phyloP scores from a whole-genome alignment of 768 basidiomycete species.

The Agaricus sinodeliciosus region DNA sequence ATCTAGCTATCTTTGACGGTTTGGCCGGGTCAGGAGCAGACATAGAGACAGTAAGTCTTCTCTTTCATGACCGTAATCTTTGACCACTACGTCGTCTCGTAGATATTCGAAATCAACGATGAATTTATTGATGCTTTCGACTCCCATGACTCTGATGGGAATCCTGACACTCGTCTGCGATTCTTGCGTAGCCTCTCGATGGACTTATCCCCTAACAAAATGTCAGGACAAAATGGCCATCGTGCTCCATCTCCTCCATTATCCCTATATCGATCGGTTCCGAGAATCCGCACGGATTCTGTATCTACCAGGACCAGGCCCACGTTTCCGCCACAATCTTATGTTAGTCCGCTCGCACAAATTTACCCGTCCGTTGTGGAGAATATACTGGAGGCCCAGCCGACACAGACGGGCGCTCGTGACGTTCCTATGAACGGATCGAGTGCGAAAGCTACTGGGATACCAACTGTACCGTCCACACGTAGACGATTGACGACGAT shows the following conservation, averaged over 20 bases:
- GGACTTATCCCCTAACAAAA: neutral
- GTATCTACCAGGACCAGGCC: conserved; percentile 27
- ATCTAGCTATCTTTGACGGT: conserved; percentile 73
- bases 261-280: conserved; percentile 17
- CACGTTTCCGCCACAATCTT: conserved; percentile 27
- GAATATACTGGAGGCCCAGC: conserved; percentile 19
- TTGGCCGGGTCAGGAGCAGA: conserved; percentile 65
- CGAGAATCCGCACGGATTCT: conserved; percentile 39
- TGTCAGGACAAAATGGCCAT: neutral
- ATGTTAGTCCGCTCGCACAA: conserved; percentile 63
- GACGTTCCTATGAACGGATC: neutral
- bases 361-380: conserved; percentile 63
- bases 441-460: neutral
- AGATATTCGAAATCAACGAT: conserved; percentile 81
- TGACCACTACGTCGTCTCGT: neutral
- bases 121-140: conserved; percentile 57
- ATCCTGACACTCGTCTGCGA: conserved; percentile 12
- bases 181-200: conserved; percentile 5
- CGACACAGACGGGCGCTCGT: neutral
- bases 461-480: neutral
- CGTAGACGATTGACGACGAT: conserved; percentile 20
- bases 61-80: neutral
- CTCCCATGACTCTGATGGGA: conserved; percentile 30
- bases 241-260: conserved; percentile 11
- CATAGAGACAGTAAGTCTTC: conserved; percentile 59